Evolutionary conservation across 2,329 filamentous ascomycete species (phyloP), one percentile per base, ranked within the genome.

Genomic region (Colletotrichum sp.): DNA sequence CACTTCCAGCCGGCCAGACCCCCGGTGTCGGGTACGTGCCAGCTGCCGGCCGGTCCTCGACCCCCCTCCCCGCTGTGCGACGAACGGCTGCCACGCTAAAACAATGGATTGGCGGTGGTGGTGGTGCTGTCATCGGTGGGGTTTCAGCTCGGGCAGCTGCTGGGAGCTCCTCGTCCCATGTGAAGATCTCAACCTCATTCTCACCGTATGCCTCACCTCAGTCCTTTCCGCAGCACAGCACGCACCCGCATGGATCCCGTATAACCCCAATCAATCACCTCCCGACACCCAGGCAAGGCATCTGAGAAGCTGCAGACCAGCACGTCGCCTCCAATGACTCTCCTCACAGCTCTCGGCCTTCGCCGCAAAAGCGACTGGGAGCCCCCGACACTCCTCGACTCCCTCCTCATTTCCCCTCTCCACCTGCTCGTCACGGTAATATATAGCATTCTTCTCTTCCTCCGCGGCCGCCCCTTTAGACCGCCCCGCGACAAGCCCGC

Each of bases 351-450:
- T 66, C 79, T 90, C 72, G 85, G 86, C 81, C 84, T 90, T 57
- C 86, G 87, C 73, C 87, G 88, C 72, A 79, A 81, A 62, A 83
- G 82, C 75, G 73, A 81, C 70, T 90, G 87, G 87, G 86, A 89
- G 69, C 84, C 82, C 12, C 86, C 84, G 54, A 90, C 87, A 58
- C 78, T 91, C 34, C 84, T 93, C 65, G 91, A 93, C 81, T 89
- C 90, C 76, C 80, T 95, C 47, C 84, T 96, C 73, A 84, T 88
- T 61, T 94, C 93, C 11, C 94, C 95, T 7, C 84, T 96, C 11
- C 90, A 91, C 74, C 89, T 90, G 58, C 78, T 94, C 69, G 86
- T 93, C 75, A 87, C 89, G 73, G 86, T 89, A 54, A 79, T 94
- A 73, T 94, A 96, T 84, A 85, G 87, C 72, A 67, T 93, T 62